These are phyloP conservation scores for Colletotrichum tofieldiae DNA, from an alignment of 2,329 filamentous ascomycete species.

Conservation along the genomic window DNA sequence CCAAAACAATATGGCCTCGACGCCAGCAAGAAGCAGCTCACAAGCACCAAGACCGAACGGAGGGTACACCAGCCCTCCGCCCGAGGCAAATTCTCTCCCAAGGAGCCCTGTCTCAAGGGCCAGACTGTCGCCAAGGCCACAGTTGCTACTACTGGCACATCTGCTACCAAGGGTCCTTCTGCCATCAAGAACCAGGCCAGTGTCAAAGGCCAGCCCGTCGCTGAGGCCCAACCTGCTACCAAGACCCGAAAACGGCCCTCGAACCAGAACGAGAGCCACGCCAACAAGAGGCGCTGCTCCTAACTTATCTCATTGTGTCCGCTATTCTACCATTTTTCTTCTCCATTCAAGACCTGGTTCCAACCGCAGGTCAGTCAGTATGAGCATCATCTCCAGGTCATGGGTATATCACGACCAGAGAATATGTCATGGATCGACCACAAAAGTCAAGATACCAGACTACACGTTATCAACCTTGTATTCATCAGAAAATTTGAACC, in stretches of 20 bases:
- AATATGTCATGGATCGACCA: not conserved
- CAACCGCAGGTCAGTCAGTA: not conserved
- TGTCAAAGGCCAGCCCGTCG: not conserved
- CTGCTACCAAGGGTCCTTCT: not conserved
- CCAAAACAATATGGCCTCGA: not conserved
- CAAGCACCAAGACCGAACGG: not conserved
- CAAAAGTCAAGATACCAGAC: conserved; percentile 8
- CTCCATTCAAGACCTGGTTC: conserved; percentile 6
- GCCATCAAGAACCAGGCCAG: not conserved
- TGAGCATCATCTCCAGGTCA: not conserved
- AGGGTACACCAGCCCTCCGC: conserved; percentile 5
- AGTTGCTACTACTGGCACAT: not conserved
- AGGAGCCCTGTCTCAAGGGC: not conserved
- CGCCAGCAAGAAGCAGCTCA: not conserved
- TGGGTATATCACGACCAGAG: conserved; percentile 12
- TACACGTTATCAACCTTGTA: conserved; percentile 23
- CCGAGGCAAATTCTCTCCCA: conserved; percentile 3
- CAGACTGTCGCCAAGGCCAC: not conserved
- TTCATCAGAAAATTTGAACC: conserved; percentile 23
- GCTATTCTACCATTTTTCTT: conserved; percentile 2
- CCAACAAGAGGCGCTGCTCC: conserved; percentile 19
- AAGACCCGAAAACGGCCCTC: conserved; percentile 4
- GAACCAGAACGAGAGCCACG: not conserved
- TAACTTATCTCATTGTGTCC: conserved; percentile 13
- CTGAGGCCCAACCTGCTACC: not conserved